Evolutionary conservation across 345 rosid species (phyloP), one percentile per base, ranked within the genome.

Genomic region (Ceriops decandra): DNA sequence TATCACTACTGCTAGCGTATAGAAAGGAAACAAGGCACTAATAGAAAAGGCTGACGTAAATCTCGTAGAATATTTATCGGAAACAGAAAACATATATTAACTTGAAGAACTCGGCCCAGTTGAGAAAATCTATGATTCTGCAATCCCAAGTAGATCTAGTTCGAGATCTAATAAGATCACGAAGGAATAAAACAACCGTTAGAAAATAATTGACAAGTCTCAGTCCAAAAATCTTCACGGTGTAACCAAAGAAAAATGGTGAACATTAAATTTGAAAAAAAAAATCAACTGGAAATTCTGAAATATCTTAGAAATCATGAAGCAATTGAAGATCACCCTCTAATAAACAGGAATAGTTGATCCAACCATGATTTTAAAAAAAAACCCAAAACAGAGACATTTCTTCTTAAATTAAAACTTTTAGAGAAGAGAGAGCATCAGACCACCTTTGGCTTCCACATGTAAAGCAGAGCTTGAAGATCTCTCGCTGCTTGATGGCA

Each of bases 391-490:
- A 42, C 3, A 42, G 4, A 42, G 49, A 42, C 17, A 2, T 42
- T 42, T 42, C 5, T 13, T 42, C 6, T 32, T 52, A 9, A 52
- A 54, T 30, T n/a, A 27, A 52, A 38, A 62, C 3, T 24, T 2
- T 58, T 20, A 27, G 20, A 1, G 24, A 57, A 51, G 22, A 36
- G 10, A 15, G 2, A 28, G 46, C 6, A 59, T 16, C 7, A 47
- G 53, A 91, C 98, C 98, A 78, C 90, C 99, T 86, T 87, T 95
- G 80, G 83, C 80, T 80, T 88, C 96, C 59, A 81, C 84, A 63
- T 85, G 99, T 8, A 82, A 85, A 52, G 92, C 91, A 16, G 99
- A 90, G 81, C 99, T 90, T n/a, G 99, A 90, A 36, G 99, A 95
- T 76, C 96, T 85, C 77, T 95, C 99, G 38, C 99, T 92, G 76